Evolutionary conservation across 2,329 filamentous ascomycete species (phyloP), one percentile per base, ranked within the genome.

Genomic region (Cladosporium sp.): DNA sequence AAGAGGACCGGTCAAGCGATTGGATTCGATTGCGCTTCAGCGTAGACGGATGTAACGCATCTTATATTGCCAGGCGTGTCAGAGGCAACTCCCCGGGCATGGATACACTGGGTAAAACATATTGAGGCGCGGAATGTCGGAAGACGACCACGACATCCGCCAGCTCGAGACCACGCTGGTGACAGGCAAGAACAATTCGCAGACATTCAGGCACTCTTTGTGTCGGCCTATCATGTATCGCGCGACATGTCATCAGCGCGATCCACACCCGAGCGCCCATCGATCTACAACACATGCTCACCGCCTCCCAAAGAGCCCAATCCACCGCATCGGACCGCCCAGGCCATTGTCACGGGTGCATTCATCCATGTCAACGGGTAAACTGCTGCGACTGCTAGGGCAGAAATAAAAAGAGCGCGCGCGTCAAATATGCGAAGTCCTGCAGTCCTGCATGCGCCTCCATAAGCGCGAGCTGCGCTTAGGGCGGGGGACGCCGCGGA

Each of bases 291-390:
- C n/a, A 47, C 41, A 47, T 47, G 34, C n/a, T n/a, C 6, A 58
- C 11, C 14, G 4, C 32, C 54, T 24, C 38, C 55, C 21, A 34
- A 58, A n/a, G 55, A 58, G 34, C 34, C 55, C 55, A 34, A 58
- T 12, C 30, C 55, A 38, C 1, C 24, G 34, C 11, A 58, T 10
- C 21, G 55, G 55, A 52, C 26, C 28, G 28, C 30, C 52, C 52
- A 12, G 28, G 28, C 52, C 52, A 14, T n/a, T 32, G 52, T 55
- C 52, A 30, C 28, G 52, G 52, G 52, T 55, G 32, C 52, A 21
- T 32, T 30, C 30, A 55, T 55, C 52, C 52, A 34, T 32, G 52
- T 32, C 52, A 15, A 55, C 52, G 32, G 52, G 30, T 55, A 55
- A n/a, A 55, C 10, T 34, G 8, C 28, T 55, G 26, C 10, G 32